These are phyloP conservation scores for Penicillium palitans DNA, from an alignment of 2,329 filamentous ascomycete genomes.

Conservation along the genomic window DNA sequence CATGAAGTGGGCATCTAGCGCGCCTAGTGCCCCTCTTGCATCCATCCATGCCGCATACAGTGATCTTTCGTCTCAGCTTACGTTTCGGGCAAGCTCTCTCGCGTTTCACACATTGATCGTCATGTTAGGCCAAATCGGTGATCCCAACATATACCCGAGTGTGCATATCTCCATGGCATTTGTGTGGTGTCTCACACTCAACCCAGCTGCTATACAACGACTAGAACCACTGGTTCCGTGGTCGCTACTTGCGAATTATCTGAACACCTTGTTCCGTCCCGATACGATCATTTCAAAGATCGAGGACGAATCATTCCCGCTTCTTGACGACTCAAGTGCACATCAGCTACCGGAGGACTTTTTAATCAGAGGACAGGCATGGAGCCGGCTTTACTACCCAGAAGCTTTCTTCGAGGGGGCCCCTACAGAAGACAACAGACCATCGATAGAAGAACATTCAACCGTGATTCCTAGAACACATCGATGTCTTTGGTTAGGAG, in stretches of 20 bases:
- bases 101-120: constrained; percentile 46
- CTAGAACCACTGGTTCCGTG: constrained; percentile 53
- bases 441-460: constrained; percentile 52
- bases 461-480: constrained; percentile 52
- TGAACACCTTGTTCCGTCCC: constrained; percentile 54
- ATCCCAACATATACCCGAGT: constrained; percentile 55
- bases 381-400: constrained; percentile 53
- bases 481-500: constrained; percentile 54
- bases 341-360: constrained; percentile 61
- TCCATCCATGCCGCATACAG: constrained; percentile 7
- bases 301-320: constrained; percentile 45
- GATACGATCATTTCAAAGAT: constrained; percentile 38
- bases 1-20: constrained; percentile 19
- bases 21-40: neutral
- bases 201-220: constrained; percentile 39
- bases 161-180: constrained; percentile 58
- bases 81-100: constrained; percentile 43
- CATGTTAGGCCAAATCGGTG: constrained; percentile 49
- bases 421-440: constrained; percentile 56
- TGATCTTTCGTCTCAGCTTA: constrained; percentile 27
- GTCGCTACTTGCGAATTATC: constrained; percentile 50
- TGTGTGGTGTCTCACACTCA: constrained; percentile 46
- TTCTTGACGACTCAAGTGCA: constrained; percentile 39
- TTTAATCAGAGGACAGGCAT: constrained; percentile 56
- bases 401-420: constrained; percentile 52